Base-by-base conservation (phyloP, 176 grass and related monocot species). In the Carex kokanica region DNA sequence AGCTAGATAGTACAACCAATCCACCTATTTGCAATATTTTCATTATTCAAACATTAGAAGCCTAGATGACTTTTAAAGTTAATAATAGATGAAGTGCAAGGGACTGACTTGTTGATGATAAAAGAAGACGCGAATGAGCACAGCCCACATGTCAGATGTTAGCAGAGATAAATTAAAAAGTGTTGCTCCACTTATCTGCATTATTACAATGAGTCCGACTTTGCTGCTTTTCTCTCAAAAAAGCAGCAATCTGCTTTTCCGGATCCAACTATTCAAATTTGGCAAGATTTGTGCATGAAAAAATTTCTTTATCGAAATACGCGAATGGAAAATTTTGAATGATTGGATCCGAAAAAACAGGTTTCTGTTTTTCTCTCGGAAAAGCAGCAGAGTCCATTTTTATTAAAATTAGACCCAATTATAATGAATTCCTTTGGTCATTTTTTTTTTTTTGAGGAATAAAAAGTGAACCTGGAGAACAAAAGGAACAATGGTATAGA, bases 181-280 rank as follows among this genome's bases (percentile, higher is more conserved):
- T 67, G 88, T 87, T 61, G 88, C 79, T 38, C 88, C 88, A 75
- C 85, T 90, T 85, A 90, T 90, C 88, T 90, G 73, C 72, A 84
- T 62, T 32, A 29, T n/a, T n/a, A n/a, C n/a, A n/a, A n/a, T n/a
- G n/a, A n/a, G n/a, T n/a, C n/a, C n/a, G n/a, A n/a, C n/a, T n/a
- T n/a, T n/a, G n/a, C n/a, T n/a, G n/a, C n/a, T n/a, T n/a, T n/a
- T n/a, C n/a, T n/a, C n/a, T n/a, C n/a, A n/a, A n/a, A n/a, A n/a
- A n/a, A n/a, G n/a, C n/a, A n/a, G n/a, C n/a, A n/a, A n/a, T n/a
- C n/a, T n/a, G n/a, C n/a, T n/a, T n/a, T n/a, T n/a, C n/a, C n/a
- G n/a, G n/a, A n/a, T n/a, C n/a, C n/a, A n/a, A n/a, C n/a, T n/a
- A n/a, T n/a, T n/a, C n/a, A n/a, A n/a, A n/a, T n/a, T n/a, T n/a